Base-by-base conservation (phyloP, 192 early-diverging fungal genomes). In the Rhizoclosmatium globosum region DNA sequence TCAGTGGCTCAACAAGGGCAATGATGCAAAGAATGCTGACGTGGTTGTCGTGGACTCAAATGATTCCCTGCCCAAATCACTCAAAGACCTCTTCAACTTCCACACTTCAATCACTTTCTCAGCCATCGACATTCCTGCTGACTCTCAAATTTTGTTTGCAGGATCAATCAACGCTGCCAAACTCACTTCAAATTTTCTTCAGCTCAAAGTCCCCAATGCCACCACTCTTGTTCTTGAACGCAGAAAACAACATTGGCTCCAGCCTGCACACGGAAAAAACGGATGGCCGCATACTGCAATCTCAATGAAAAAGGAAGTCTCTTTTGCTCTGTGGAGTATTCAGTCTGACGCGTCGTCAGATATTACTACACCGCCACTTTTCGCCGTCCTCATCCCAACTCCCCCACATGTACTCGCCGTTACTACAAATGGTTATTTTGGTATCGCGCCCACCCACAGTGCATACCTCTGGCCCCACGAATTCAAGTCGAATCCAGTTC, bases 221-320 rank as follows among this genome's bases (percentile, higher is more conserved):
- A 17, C 60, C 9, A 17, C 60, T 17, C 21, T 62, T 21, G 21
- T 21, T 62, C 60, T 62, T 21, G 21, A 62, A 6, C 60, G 60
- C 17, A 62, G 60, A 21, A 62, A 62, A 4, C 60, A 62, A 23
- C 60, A 62, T 23, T 62, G 60, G 60, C 21, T 62, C 7, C 9
- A 62, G 21, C 60, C 60, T 31, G 60, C 7, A 4, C 21, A 62
- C 60, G 60, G 60, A 4, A 4, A 4, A 4, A 13, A 4, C 9
- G 60, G 60, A 4, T 62, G 60, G 60, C 60, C 60, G 3, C 7
- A 62, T 4, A 13, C 60, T 17, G 4, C 60, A 62, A 4, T 62
- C 21, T 62, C 60, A 23, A n/a, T 56, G 7, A n/a, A n/a, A n/a
- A 4, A 15, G 41, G 66, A 68, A 68, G 66, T 68, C 44, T 68